Evolutionary conservation across 768 basidiomycete species (phyloP), one percentile per base, ranked within the genome.

Genomic region (Lyophyllum semitale): DNA sequence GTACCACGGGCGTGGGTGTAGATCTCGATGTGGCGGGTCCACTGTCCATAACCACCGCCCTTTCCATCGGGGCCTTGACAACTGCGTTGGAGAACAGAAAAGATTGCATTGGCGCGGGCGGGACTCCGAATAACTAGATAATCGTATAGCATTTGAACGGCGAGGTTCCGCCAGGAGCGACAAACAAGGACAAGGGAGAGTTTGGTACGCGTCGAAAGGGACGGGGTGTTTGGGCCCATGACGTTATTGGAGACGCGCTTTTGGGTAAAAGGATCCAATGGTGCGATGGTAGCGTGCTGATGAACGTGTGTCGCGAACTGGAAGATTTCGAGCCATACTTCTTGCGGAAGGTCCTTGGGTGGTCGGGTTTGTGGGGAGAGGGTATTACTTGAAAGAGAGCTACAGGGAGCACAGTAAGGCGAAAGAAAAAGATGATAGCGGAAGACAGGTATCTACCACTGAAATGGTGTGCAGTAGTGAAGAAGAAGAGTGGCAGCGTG

Each of bases 301-400:
- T 79, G 76, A 47, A 79, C 69, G 62, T 80, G 76, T 15, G 81
- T 82, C 5, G 80, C 77, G 62, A 80, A 82, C 52, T 80, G 75
- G 64, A 84, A 82, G 33, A 84, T 84, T 58, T 83, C 81, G 18
- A 81, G 70, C 78, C 80, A 81, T 35, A 84, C 62, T 55, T 84
- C 81, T 17, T 73, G 68, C 8, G 81, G 79, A n/a, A 82, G 67
- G 45, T 73, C 67, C 32, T 70, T 71, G 15, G 66, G 63, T 40
- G 54, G 50, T 50, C 57, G 55, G 27, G 22, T 20, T 11, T 35
- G 53, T 25, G 44, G 58, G 27, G 42, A 29, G 3, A 45, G 44
- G n/a, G 11, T 51, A 15, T 53, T 40, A 18, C 33, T 32, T 15
- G 63, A 55, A 51, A 72, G 70, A 8, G 58, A 54, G 62, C 71